Base-by-base conservation (phyloP, 331 rosid species). In the Quercus lobata region DNA sequence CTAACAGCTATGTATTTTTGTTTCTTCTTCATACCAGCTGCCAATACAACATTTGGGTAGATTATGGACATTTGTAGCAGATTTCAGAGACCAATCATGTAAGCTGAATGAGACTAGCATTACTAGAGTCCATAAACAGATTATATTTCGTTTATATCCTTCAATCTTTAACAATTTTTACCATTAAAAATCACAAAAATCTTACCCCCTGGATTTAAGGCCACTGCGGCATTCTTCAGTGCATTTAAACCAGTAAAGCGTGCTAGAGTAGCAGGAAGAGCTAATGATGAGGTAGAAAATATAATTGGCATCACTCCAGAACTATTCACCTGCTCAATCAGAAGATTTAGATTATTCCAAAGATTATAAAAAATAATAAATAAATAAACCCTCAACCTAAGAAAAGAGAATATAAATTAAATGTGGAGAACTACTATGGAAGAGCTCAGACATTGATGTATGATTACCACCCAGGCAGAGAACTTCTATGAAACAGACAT, bases 261-360 rank as follows among this genome's bases (percentile, higher is more conserved):
- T 14, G 93, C 98, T 78, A 95, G 82, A 68, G 99, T 93, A 73
- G 97, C 99, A 44, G 97, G 97, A 85, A 95, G 97, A 46, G 97
- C 97, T 72, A 95, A 88, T 34, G 97, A 90, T 41, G 99, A 95
- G 21, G 97, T 95, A 34, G 98, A 95, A 83, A 95, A 95, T 61
- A 95, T 95, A 83, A 95, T 92, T 32, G 99, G 97, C 97, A 93
- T 95, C 76, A 95, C 99, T 73, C 97, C 99, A 77, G 99, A 89
- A 86, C 99, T 91, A 82, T 95, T 95, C 65, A 95, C 99, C 99
- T 95, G 91, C 77, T 81, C 81, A 19, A 61, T 58, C 44, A 63
- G 76, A 63, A 27, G 25, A 30, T 55, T 73, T 44, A 72, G 8
- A 73, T 16, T 37, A 25, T 30, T 75, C 21, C 24, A n/a, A 60